Evolutionary conservation across 495 filamentous ascomycete genomes (phyloP).

Genomic region (Sordaria brevicollis): DNA sequence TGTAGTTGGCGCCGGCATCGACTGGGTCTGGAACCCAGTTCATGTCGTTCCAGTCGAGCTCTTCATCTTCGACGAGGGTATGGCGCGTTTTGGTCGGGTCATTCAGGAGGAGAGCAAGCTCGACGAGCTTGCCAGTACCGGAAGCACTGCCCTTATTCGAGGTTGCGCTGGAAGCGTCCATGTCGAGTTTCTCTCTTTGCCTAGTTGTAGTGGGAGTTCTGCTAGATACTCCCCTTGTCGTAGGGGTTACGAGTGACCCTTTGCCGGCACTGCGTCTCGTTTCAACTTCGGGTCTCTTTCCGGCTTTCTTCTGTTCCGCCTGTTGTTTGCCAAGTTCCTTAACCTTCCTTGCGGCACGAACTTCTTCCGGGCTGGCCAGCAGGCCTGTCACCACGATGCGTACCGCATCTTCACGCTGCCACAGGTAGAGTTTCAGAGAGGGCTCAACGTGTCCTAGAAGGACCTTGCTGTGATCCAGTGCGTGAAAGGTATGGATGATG

Average conservation of each 20-base stretch:
- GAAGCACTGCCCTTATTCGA: background rate
- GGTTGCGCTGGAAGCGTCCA: background rate
- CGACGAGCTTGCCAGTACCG: constrained; percentile 42
- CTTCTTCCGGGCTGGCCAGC: constrained; percentile 53
- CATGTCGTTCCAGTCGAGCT: constrained; percentile 82
- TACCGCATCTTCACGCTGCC: constrained; percentile 88
- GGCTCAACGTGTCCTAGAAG: constrained; percentile 77
- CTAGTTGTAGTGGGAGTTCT: background rate
- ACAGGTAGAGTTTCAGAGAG: constrained; percentile 75
- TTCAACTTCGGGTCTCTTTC: background rate
- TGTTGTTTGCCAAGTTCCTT: constrained; percentile 21
- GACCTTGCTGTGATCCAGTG: constrained; percentile 86
- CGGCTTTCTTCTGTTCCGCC: background rate
- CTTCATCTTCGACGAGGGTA: constrained; percentile 47
- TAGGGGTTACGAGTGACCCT: constrained; percentile 8
- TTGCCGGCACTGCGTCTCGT: background rate
- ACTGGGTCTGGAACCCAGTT: constrained; percentile 85
- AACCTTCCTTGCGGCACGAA: constrained; percentile 20
- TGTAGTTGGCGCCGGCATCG: constrained; percentile 87
- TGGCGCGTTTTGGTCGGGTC: constrained; percentile 44
- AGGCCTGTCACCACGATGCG: constrained; percentile 78
- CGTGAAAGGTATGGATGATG: constrained; percentile 79
- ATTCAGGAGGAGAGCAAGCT: constrained; percentile 66
- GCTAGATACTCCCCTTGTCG: background rate
- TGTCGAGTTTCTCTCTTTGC: constrained; percentile 1